A percentile compares a stretch with the other conserved stretches of the same genome.
Evolutionary conservation across 2,329 filamentous ascomycete species (phyloP).

Genomic region (Fusarium torreyae): DNA sequence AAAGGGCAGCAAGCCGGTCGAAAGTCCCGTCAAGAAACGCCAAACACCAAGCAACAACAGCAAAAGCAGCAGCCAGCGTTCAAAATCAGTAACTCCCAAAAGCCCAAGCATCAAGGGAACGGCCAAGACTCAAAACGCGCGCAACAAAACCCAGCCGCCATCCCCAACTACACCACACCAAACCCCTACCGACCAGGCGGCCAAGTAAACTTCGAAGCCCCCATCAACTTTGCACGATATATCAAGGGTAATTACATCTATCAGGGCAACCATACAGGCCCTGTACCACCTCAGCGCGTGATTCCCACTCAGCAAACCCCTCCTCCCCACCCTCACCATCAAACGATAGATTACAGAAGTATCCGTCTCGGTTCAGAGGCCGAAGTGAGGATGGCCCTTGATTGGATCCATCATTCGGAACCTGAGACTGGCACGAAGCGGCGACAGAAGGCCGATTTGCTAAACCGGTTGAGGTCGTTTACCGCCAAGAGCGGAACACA

Average conservation of each 20-base stretch:
- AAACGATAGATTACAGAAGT: slow-evolving; percentile 28
- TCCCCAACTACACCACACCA: slow-evolving; percentile 8
- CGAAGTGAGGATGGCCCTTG: slow-evolving; percentile 75
- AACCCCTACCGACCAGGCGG: slow-evolving; percentile 31
- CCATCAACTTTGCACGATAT: slow-evolving; percentile 27
- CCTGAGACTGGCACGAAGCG: slow-evolving; percentile 39
- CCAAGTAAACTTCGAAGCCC: slow-evolving; percentile 14
- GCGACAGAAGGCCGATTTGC: slow-evolving; percentile 41
- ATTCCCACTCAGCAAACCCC: slow-evolving; percentile 19
- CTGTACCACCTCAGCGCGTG: slow-evolving; percentile 18
- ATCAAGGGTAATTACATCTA: slow-evolving; percentile 34
- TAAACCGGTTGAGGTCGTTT: slow-evolving; percentile 41
- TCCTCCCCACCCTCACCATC: slow-evolving; percentile 1
- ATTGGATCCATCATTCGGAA: slow-evolving; percentile 65
- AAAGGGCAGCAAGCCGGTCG: slow-evolving; percentile 44
- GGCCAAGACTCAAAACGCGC: neutral
- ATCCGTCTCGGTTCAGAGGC: slow-evolving; percentile 72
- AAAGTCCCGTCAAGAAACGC: slow-evolving; percentile 49
- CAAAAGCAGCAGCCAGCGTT: slow-evolving; percentile 23
- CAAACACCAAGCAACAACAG: slow-evolving; percentile 23
- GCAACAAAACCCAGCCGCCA: neutral
- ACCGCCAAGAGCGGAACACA: slow-evolving; percentile 18
- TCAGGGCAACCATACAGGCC: slow-evolving; percentile 9
- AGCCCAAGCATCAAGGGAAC: slow-evolving; percentile 25
- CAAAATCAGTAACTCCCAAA: slow-evolving; percentile 21